A percentile compares a stretch with the other conserved stretches of the same genome.
Conservation (phyloP, 768 basidiomycete genomes). For the Pisolithus albus region DNA sequence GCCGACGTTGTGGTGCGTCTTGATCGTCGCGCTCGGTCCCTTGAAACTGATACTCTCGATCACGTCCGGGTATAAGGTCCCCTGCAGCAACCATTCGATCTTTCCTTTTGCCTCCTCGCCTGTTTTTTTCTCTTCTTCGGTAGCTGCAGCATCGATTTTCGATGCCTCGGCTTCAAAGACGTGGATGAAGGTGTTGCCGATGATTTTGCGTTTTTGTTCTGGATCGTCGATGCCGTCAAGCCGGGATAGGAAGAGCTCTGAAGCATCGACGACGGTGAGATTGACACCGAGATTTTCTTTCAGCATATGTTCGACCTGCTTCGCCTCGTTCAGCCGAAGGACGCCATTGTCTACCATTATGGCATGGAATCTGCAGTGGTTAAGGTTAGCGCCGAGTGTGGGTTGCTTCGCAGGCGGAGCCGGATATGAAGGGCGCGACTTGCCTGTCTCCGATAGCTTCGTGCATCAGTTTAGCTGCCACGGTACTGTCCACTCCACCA, state of each 20-base stretch:
- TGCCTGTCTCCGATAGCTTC: conserved; percentile 97
- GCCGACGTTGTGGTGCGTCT: conserved; percentile 99
- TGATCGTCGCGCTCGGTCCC: conserved; percentile 97
- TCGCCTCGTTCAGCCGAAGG: conserved; percentile 82
- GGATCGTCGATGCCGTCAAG: conserved; percentile 94
- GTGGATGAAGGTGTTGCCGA: conserved; percentile 98
- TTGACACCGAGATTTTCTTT: conserved; percentile 92
- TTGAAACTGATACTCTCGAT: conserved; percentile 99
- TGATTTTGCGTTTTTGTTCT: conserved; percentile 94
- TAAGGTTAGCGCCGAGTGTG: background rate
- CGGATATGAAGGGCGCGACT: conserved; percentile 8
- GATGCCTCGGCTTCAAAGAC: conserved; percentile 91
- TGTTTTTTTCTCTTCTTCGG: conserved; percentile 64
- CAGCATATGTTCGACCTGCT: conserved; percentile 90
- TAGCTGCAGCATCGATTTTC: conserved; percentile 70
- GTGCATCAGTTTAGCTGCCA: conserved; percentile 99
- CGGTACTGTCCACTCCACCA: conserved; percentile 96
- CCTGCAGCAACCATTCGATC: conserved; percentile 96
- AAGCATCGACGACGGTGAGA: conserved; percentile 92
- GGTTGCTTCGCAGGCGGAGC: background rate
- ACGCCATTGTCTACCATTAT: conserved; percentile 99
- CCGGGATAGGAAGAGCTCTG: conserved; percentile 82
- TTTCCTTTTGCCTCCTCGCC: conserved; percentile 75
- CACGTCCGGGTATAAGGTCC: conserved; percentile 97
- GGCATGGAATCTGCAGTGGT: conserved; percentile 75